Evolutionary conservation across 768 basidiomycete species (phyloP).

Genomic region (Macrolepiota dolichaula): DNA sequence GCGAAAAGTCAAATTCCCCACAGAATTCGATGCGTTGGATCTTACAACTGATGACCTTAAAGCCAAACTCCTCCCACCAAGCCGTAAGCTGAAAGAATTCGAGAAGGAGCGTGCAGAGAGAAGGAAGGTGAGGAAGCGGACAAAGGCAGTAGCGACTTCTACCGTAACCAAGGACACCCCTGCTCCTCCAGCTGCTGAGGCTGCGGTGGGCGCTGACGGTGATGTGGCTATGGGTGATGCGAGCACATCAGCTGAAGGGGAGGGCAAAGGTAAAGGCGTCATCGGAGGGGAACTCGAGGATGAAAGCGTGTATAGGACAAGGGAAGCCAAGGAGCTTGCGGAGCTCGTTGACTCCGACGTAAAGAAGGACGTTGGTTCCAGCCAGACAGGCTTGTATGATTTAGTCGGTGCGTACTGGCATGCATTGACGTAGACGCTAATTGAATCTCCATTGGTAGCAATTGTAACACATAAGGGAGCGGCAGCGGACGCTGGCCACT

Average conservation of each 20-base stretch:
- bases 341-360: slow-evolving; percentile 60
- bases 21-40: slow-evolving; percentile 84
- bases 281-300: slow-evolving; percentile 53
- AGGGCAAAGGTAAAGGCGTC: slow-evolving; percentile 25
- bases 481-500: slow-evolving; percentile 92
- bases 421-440: neutral
- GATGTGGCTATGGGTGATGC: slow-evolving; percentile 16
- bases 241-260: slow-evolving; percentile 18
- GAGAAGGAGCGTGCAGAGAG: slow-evolving; percentile 85
- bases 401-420: slow-evolving; percentile 68
- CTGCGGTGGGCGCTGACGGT: slow-evolving; percentile 17
- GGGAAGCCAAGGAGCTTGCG: slow-evolving; percentile 65
- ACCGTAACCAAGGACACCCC: slow-evolving; percentile 23
- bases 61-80: slow-evolving; percentile 65
- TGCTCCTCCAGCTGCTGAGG: slow-evolving; percentile 19
- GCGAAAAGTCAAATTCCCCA: slow-evolving; percentile 91
- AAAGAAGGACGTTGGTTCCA: slow-evolving; percentile 69
- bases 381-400: slow-evolving; percentile 83
- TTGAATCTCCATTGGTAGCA: slow-evolving; percentile 38
- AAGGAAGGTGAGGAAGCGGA: slow-evolving; percentile 74
- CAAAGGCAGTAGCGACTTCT: slow-evolving; percentile 41
- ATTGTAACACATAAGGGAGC: slow-evolving; percentile 98
- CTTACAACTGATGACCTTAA: slow-evolving; percentile 78
- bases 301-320: slow-evolving; percentile 58
- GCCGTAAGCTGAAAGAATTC: slow-evolving; percentile 69